Conservation (phyloP, 129 eudicot genomes). For the Cynara cardunculus region DNA sequence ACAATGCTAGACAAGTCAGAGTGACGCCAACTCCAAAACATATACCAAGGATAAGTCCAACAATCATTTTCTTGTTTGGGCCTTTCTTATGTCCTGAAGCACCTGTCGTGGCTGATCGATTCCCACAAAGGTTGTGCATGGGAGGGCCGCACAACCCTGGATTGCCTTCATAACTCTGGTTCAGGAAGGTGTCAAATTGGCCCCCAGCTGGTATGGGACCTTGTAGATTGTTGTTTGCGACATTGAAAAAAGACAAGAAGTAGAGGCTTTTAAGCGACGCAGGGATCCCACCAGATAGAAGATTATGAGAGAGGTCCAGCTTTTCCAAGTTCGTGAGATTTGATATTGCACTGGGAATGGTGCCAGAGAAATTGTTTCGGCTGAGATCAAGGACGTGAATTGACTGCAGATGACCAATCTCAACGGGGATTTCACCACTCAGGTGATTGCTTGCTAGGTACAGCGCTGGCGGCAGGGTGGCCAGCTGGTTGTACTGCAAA, state of each 20-base stretch:
- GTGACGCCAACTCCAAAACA: slow-evolving; percentile 54
- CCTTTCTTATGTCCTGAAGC: slow-evolving; percentile 21
- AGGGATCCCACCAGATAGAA: slow-evolving; percentile 63
- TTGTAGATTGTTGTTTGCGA: slow-evolving; percentile 55
- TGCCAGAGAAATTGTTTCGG: slow-evolving; percentile 48
- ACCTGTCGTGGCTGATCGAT: slow-evolving; percentile 14
- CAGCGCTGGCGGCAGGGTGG: slow-evolving; percentile 62
- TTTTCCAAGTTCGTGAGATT: slow-evolving; percentile 57
- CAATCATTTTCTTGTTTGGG: slow-evolving; percentile 54
- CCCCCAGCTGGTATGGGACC: slow-evolving; percentile 71
- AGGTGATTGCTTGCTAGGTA: slow-evolving; percentile 48
- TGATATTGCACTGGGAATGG: slow-evolving; percentile 49
- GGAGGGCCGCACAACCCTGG: slow-evolving; percentile 55
- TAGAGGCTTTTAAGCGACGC: slow-evolving; percentile 49
- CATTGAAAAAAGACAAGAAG: slow-evolving; percentile 60
- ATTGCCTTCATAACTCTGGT: slow-evolving; percentile 48
- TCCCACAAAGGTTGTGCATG: slow-evolving; percentile 39
- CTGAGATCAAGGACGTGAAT: slow-evolving; percentile 59
- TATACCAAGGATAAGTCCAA: slow-evolving; percentile 56
- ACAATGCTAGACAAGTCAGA: slow-evolving; percentile 47
- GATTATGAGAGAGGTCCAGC: slow-evolving; percentile 54
- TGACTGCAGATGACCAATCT: slow-evolving; percentile 54
- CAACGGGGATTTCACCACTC: slow-evolving; percentile 52
- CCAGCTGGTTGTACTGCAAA: slow-evolving; percentile 67
- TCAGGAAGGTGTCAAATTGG: slow-evolving; percentile 63